Evolutionary conservation across 208 protist species (phyloP).

Genomic region (Tritrichomonas foetus): DNA sequence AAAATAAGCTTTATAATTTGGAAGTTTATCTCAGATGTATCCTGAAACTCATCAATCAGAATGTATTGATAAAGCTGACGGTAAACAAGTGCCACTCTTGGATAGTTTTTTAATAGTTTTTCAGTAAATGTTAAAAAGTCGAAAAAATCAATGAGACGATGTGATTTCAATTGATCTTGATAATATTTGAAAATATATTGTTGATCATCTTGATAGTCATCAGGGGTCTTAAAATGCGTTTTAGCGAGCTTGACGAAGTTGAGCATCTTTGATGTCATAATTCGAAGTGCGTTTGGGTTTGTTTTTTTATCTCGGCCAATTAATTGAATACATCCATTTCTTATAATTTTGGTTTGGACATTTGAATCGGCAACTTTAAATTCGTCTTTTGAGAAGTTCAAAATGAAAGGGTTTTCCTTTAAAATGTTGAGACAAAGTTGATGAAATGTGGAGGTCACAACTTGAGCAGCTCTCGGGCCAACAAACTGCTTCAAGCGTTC

Average conservation of each 20-base stretch:
- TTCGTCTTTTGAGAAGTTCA: slow-evolving; percentile 10
- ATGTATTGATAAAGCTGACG: slow-evolving; percentile 39
- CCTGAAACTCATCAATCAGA: slow-evolving; percentile 50
- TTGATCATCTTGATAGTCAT: background rate
- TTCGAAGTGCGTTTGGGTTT: background rate
- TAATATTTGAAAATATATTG: slow-evolving; percentile 35
- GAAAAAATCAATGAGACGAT: slow-evolving; percentile 46
- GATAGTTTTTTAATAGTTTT: slow-evolving; percentile 43
- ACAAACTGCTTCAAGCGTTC: slow-evolving; percentile 43
- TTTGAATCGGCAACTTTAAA: background rate
- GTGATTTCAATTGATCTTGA: slow-evolving; percentile 27
- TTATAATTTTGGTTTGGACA: slow-evolving; percentile 22
- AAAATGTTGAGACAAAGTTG: slow-evolving; percentile 46
- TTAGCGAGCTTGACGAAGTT: slow-evolving; percentile 35
- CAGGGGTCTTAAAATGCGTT: background rate
- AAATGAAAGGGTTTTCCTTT: background rate
- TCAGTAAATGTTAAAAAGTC: slow-evolving; percentile 48
- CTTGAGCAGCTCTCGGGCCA: background rate
- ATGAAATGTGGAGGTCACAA: slow-evolving; percentile 44
- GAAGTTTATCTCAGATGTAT: slow-evolving; percentile 43
- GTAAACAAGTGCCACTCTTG: slow-evolving; percentile 33
- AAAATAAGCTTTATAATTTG: slow-evolving; percentile 42
- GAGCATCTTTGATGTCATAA: background rate
- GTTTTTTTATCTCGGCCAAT: background rate
- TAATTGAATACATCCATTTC: slow-evolving; percentile 28